Evolutionary conservation across 73 alveolate species (phyloP).

Genomic region (Loxodes magnus): DNA sequence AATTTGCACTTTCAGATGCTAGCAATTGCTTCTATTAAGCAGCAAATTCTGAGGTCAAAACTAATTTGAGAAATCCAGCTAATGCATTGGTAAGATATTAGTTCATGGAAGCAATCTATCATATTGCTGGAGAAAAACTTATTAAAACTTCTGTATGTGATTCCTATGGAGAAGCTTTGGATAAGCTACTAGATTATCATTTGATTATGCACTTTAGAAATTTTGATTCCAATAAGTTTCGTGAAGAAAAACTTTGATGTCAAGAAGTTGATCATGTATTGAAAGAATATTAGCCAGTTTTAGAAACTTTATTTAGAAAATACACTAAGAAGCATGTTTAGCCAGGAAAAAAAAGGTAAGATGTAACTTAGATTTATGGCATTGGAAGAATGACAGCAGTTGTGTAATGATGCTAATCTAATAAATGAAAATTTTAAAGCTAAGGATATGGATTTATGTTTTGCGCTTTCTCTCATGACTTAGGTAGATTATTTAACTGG

Average conservation of each 20-base stretch:
- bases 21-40: too few species aligned
- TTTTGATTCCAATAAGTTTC: neutral
- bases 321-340: neutral
- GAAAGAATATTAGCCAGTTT: neutral
- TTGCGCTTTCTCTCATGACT: neutral
- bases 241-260: neutral
- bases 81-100: neutral
- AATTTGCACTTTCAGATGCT: too few species aligned
- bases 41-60: neutral
- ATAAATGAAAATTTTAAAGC: neutral
- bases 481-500: neutral
- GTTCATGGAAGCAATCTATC: neutral
- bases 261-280: neutral
- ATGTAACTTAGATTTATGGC: too few species aligned
- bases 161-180: slow-evolving; percentile 9
- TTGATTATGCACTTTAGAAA: neutral
- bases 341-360: slow-evolving; percentile 1
- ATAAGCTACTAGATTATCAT: neutral
- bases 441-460: neutral
- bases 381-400: neutral
- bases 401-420: neutral
- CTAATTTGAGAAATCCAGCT: neutral
- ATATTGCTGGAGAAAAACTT: neutral
- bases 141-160: neutral
- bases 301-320: neutral